Evolutionary conservation across 768 basidiomycete species (phyloP), one percentile per base, ranked within the genome.

Genomic region (Cystoderma amianthinum): DNA sequence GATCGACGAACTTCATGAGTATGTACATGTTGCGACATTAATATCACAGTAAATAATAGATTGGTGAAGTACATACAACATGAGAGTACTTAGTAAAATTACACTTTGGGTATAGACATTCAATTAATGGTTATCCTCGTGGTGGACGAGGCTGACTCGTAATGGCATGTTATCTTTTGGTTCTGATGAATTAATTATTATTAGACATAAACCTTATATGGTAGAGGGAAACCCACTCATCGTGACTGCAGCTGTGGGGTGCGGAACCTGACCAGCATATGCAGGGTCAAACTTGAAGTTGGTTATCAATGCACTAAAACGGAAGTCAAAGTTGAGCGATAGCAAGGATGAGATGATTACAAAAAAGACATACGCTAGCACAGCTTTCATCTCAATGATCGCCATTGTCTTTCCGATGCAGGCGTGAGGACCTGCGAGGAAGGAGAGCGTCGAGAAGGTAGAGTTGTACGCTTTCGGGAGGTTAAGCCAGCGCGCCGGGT

Each of bases 401-500:
- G 68, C 57, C 71, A 72, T 73, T 0, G 69, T 71, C 52, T 65
- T 68, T 12, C 69, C 70, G 33, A 73, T 71, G 43, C 69, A 73
- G 1, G 51, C 65, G 41, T 72, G 70, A 4, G 70, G 70, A 2
- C 69, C 71, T 2, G 67, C 55, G 41, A 71, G 58, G 51, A 72
- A 72, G 0, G 69, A 64, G 15, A 70, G 53, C 12, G 63, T 54
- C 2, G 67, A 67, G 37, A 63, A 63, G 1, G 56, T 50, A 0
- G 65, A 41, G 46, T 64, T 60, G 50, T 63, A 67, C 1, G 48
- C 51, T 17, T 56, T 43, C 1, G 67, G 66, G 1, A 67, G 61
- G 42, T 63, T 52, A 5, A 68, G 59, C 73, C 74, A 76, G 28
- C 75, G 65, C 10, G 55, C 55, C 1, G 74, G 75, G 21, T 55